Percentiles rank a stretch among this genome's conserved stretches.
Conservation (phyloP, 2,329 filamentous ascomycete genomes). For the Exophiala oligosperma region DNA sequence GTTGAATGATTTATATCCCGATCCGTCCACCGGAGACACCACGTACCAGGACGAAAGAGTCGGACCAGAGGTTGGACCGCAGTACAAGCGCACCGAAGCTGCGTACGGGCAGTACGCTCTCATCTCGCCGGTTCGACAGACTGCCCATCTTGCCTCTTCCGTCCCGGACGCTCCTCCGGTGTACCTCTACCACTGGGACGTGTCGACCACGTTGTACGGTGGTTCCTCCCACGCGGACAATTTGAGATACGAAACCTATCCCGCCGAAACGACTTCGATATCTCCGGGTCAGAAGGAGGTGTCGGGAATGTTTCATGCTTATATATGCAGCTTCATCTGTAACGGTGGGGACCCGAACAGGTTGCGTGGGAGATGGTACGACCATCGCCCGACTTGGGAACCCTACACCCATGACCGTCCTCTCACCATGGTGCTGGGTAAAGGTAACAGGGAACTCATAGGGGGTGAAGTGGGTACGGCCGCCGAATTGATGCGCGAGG, state of each 20-base stretch:
- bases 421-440: conserved; percentile 47
- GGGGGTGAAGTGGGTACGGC: conserved; percentile 43
- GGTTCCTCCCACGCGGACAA: conserved; percentile 53
- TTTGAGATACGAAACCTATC: conserved; percentile 49
- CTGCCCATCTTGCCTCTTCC: conserved; percentile 34
- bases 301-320: conserved; percentile 47
- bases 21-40: conserved; percentile 47
- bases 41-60: conserved; percentile 43
- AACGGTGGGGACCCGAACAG: conserved; percentile 47
- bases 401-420: conserved; percentile 31
- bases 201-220: conserved; percentile 44
- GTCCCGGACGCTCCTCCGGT: conserved; percentile 37
- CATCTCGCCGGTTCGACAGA: conserved; percentile 50
- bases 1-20: conserved; percentile 63
- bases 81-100: conserved; percentile 54
- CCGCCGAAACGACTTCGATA: conserved; percentile 35
- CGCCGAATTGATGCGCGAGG: conserved; percentile 40
- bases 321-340: conserved; percentile 51
- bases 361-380: conserved; percentile 15
- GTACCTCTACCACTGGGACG: conserved; percentile 57
- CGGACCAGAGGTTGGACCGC: conserved; percentile 42
- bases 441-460: conserved; percentile 51
- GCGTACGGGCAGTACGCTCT: conserved; percentile 53
- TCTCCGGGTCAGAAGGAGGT: conserved; percentile 46
- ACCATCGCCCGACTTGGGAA: conserved; percentile 39